A percentile compares a stretch with the other conserved stretches of the same genome.
Evolutionary conservation across 2,329 filamentous ascomycete genomes (phyloP).

Genomic region (Gliomastix tumulicola): DNA sequence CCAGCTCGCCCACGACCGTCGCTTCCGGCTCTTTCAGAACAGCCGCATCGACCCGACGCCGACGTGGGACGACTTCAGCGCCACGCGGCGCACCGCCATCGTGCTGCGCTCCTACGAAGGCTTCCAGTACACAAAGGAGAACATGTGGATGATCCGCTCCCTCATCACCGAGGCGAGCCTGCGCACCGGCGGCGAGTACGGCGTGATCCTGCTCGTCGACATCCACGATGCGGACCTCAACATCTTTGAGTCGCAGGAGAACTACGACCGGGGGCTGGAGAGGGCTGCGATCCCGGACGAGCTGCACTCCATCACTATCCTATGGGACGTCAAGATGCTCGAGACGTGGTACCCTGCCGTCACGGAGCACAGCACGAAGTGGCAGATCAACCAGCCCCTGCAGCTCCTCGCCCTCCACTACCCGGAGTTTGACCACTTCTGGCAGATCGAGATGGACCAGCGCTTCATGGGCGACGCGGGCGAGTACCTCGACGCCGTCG

Average conservation of each 20-base stretch:
- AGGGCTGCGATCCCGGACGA: constrained; percentile 51
- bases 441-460: constrained; percentile 39
- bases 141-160: constrained; percentile 54
- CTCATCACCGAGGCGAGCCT: constrained; percentile 57
- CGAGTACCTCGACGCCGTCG: constrained; percentile 17
- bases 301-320: constrained; percentile 60
- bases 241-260: constrained; percentile 44
- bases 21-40: constrained; percentile 10
- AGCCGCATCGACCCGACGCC: constrained; percentile 3
- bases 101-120: constrained; percentile 22
- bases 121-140: constrained; percentile 53
- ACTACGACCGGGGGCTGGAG: constrained; percentile 42
- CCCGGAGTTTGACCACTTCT: constrained; percentile 25
- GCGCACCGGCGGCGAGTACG: constrained; percentile 56
- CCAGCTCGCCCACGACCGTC: background rate
- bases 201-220: constrained; percentile 55
- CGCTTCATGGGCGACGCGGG: constrained; percentile 22
- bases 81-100: constrained; percentile 15
- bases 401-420: constrained; percentile 23
- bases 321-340: constrained; percentile 66
- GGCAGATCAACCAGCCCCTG: constrained; percentile 22
- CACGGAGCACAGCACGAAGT: constrained; percentile 35
- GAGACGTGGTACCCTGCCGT: constrained; percentile 56
- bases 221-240: constrained; percentile 49
- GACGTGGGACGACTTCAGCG: constrained; percentile 18